phyloP scores from a whole-genome alignment of 164 flowering plant genomes.

The Saururus chinensis region DNA sequence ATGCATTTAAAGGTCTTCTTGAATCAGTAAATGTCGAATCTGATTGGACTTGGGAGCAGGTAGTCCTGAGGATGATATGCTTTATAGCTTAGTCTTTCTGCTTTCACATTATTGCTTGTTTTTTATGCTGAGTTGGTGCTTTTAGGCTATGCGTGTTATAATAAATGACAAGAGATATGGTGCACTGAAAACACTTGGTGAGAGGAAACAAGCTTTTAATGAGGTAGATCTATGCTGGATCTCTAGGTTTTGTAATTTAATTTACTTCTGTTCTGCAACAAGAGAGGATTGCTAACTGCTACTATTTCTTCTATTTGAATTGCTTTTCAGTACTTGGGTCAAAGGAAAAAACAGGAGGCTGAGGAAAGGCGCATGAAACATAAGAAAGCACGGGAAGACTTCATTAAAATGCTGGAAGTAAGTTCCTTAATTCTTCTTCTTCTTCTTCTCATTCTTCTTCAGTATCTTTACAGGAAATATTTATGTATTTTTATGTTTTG shows the following conservation, averaged over 20 bases:
- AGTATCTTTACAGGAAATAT: background rate
- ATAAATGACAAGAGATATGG: conserved; percentile 93
- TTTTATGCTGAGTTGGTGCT: conserved; percentile 1
- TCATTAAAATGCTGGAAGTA: conserved; percentile 83
- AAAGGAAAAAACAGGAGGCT: conserved; percentile 76
- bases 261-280: background rate
- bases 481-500: conserved; percentile 5
- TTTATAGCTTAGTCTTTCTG: background rate
- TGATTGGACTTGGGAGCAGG: conserved; percentile 99
- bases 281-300: background rate
- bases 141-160: conserved; percentile 83
- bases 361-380: conserved; percentile 81
- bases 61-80: conserved; percentile 7
- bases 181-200: conserved; percentile 90
- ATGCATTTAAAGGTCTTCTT: conserved; percentile 82
- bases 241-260: no score
- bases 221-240: conserved; percentile 47
- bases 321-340: conserved; percentile 59
- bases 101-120: background rate
- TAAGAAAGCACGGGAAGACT: conserved; percentile 87
- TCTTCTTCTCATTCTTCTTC: background rate
- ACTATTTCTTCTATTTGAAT: background rate
- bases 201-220: conserved; percentile 95
- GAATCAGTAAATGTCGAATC: conserved; percentile 87
- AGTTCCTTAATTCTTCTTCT: conserved; percentile 4